A percentile compares a stretch with the other conserved stretches of the same genome.
These are phyloP conservation scores for Xerocomellus intermedius DNA, from an alignment of 768 basidiomycete genomes.

Conservation along the genomic window DNA sequence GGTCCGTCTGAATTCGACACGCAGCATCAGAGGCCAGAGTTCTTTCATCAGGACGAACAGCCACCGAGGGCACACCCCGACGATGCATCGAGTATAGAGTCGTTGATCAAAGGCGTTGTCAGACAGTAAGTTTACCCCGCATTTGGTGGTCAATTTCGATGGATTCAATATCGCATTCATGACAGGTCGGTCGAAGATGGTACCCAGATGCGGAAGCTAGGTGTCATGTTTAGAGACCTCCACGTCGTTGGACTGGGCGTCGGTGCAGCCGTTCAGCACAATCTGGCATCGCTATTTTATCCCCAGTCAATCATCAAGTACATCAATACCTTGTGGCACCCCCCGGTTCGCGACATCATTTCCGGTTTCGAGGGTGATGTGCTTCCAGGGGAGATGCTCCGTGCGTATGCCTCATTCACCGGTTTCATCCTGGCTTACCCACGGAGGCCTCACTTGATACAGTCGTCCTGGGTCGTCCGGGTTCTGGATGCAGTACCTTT, in stretches of 20 bases:
- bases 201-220: conserved; percentile 41
- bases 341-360: conserved; percentile 62
- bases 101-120: conserved; percentile 16
- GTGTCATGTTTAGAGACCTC: conserved; percentile 51
- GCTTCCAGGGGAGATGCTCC: conserved; percentile 71
- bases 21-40: neutral
- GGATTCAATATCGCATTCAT: neutral
- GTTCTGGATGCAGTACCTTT: conserved; percentile 54
- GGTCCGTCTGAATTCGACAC: neutral
- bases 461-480: conserved; percentile 86
- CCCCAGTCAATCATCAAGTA: conserved; percentile 38
- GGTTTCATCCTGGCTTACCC: neutral
- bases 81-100: conserved; percentile 8
- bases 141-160: neutral
- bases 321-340: conserved; percentile 50
- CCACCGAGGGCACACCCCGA: neutral
- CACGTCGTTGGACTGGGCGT: conserved; percentile 50
- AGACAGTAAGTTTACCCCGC: conserved; percentile 3
- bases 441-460: neutral
- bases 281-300: conserved; percentile 56
- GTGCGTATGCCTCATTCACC: conserved; percentile 43
- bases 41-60: neutral
- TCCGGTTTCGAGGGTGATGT: conserved; percentile 63
- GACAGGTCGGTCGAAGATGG: conserved; percentile 34
- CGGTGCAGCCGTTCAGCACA: conserved; percentile 44